These are phyloP conservation scores for Cryptosporidium felis DNA, from an alignment of 169 alveolate genomes.

Conservation along the genomic window DNA sequence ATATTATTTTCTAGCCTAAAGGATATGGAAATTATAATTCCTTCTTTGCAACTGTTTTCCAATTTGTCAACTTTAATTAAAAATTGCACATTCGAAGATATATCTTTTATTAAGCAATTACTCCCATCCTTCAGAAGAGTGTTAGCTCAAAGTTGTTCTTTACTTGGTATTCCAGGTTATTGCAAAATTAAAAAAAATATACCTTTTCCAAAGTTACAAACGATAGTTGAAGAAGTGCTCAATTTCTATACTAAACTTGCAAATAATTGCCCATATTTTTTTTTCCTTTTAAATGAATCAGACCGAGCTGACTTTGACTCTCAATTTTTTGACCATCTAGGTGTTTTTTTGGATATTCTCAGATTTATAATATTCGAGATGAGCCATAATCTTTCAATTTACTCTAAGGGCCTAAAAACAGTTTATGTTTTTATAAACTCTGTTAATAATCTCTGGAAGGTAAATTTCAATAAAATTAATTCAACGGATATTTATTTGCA, in stretches of 20 bases:
- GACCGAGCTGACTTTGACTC: too few relatives aligned
- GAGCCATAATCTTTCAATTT: background rate
- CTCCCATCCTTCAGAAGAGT: background rate
- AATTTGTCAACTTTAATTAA: constrained; percentile 18
- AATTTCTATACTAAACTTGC: background rate
- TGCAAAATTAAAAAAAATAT: background rate
- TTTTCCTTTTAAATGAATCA: too few relatives aligned
- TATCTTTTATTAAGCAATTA: background rate
- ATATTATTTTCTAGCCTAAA: background rate
- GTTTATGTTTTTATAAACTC: too few relatives aligned
- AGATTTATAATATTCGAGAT: background rate
- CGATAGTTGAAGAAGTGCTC: background rate
- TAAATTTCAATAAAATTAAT: too few relatives aligned
- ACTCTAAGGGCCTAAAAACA: background rate
- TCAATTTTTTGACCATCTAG: too few relatives aligned
- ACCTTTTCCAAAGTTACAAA: background rate
- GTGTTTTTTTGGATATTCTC: too few relatives aligned
- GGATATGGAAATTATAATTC: constrained; percentile 10
- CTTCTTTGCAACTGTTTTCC: constrained; percentile 44
- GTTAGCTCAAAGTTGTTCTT: background rate
- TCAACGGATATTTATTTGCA: background rate
- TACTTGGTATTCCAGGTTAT: background rate
- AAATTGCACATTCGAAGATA: background rate
- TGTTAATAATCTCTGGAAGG: too few relatives aligned
- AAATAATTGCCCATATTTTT: background rate